Percentiles rank a stretch among this genome's conserved stretches.
Conservation (phyloP, 2,329 filamentous ascomycete genomes). For the Aspergillus clavatus region DNA sequence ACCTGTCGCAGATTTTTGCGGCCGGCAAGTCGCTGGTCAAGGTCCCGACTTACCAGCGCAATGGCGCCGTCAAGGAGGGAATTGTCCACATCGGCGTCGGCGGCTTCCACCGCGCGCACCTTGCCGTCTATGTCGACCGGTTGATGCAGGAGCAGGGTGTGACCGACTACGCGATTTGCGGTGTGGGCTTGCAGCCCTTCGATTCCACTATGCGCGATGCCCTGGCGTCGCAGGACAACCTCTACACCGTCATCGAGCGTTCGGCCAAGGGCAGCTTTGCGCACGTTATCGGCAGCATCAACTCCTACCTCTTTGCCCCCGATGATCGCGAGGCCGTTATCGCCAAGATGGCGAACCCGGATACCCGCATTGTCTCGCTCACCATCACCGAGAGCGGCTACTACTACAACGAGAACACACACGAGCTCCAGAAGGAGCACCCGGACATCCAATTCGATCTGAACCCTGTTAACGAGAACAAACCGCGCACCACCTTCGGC, state of each 20-base stretch:
- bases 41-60: constrained; percentile 44
- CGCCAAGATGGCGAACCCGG: constrained; percentile 52
- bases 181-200: constrained; percentile 49
- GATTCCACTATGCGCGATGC: constrained; percentile 51
- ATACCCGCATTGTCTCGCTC: constrained; percentile 52
- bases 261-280: constrained; percentile 48
- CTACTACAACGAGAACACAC: constrained; percentile 57
- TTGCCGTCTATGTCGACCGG: constrained; percentile 50
- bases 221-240: constrained; percentile 45
- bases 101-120: constrained; percentile 52
- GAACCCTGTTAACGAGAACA: constrained; percentile 37
- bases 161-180: constrained; percentile 49
- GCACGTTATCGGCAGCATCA: constrained; percentile 50
- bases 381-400: constrained; percentile 55
- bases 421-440: constrained; percentile 47
- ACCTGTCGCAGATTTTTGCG: constrained; percentile 35
- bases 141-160: constrained; percentile 46
- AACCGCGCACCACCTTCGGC: constrained; percentile 48
- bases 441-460: constrained; percentile 49
- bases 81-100: constrained; percentile 53
- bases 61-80: constrained; percentile 46
- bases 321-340: constrained; percentile 50
- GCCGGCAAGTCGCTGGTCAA: constrained; percentile 26
- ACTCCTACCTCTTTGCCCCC: constrained; percentile 49
- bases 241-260: constrained; percentile 54